phyloP scores from a whole-genome alignment of 2,329 filamentous ascomycete species.

The Graphilbum sp. region DNA sequence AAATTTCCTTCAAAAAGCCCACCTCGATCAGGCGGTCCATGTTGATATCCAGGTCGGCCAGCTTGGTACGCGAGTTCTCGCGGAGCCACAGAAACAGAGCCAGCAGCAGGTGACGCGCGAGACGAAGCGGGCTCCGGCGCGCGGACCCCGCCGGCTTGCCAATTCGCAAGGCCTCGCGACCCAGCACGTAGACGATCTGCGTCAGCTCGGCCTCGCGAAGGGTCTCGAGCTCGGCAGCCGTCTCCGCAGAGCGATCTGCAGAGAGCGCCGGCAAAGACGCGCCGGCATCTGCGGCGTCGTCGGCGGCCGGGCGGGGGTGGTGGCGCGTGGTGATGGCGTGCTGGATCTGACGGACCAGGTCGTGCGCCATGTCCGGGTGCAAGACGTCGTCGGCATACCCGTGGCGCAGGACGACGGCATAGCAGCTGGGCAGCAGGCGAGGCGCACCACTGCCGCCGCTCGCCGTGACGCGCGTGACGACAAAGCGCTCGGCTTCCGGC shows the following conservation, averaged over 20 bases:
- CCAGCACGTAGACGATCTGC: conserved; percentile 39
- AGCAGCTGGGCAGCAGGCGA: conserved; percentile 38
- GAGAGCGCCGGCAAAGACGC: background rate
- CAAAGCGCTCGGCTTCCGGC: conserved; percentile 28
- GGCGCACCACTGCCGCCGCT: conserved; percentile 2
- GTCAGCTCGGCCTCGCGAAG: conserved; percentile 26
- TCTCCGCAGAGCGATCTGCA: background rate
- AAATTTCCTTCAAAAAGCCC: conserved; percentile 53
- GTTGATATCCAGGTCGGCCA: conserved; percentile 43
- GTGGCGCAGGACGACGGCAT: conserved; percentile 52
- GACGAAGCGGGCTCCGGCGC: conserved; percentile 9
- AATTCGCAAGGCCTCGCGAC: conserved; percentile 45
- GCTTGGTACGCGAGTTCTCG: conserved; percentile 49
- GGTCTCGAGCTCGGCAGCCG: conserved; percentile 20
- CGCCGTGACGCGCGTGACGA: conserved; percentile 20
- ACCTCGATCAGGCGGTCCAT: conserved; percentile 49
- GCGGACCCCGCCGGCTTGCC: conserved; percentile 10
- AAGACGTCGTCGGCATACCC: conserved; percentile 60
- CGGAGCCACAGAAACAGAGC: conserved; percentile 45
- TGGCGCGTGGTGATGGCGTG: conserved; percentile 24
- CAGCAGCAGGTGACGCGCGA: conserved; percentile 30
- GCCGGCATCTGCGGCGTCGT: background rate
- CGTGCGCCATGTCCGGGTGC: conserved; percentile 40
- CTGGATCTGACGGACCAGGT: conserved; percentile 43
- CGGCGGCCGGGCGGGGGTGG: background rate